phyloP scores from a whole-genome alignment of 164 flowering plant genomes.

The Vitis cinerea region DNA sequence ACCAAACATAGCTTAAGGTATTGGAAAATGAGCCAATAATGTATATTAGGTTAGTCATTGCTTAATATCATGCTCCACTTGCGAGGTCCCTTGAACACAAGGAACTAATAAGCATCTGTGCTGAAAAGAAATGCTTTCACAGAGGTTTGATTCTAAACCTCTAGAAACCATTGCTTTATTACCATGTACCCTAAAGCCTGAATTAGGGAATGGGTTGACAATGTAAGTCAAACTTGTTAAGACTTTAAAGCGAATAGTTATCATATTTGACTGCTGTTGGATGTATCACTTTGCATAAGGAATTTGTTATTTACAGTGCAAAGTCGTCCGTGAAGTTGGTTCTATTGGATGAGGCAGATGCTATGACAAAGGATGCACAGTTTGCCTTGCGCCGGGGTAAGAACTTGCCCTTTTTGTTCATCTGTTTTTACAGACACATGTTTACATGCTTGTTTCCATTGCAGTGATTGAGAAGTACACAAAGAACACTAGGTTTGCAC shows the following conservation, averaged over 20 bases:
- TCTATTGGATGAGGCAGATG: conserved; percentile 94
- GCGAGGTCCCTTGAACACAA: too few species aligned
- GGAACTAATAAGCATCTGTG: too few species aligned
- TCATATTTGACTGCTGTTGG: background rate
- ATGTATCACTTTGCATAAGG: background rate
- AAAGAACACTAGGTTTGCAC: conserved; percentile 86
- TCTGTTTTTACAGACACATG: background rate
- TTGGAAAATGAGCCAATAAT: too few species aligned
- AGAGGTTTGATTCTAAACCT: too few species aligned
- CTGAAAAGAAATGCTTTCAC: too few species aligned
- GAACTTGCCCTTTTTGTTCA: background rate
- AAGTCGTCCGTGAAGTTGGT: conserved; percentile 85
- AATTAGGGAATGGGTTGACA: too few species aligned
- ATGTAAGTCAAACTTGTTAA: too few species aligned
- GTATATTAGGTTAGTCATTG: too few species aligned
- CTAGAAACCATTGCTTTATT: too few species aligned
- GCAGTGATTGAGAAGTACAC: conserved; percentile 98
- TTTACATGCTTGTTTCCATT: conserved; percentile 16
- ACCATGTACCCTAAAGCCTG: too few species aligned
- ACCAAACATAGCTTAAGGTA: too few species aligned
- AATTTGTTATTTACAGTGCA: conserved; percentile 40
- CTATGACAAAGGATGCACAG: conserved; percentile 99
- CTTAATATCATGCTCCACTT: too few species aligned
- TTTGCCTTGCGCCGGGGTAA: conserved; percentile 96
- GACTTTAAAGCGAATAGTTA: background rate